Percentiles rank a stretch among this genome's conserved stretches.
phyloP scores from a whole-genome alignment of 768 basidiomycete genomes.

The Boletus rubescentipes region DNA sequence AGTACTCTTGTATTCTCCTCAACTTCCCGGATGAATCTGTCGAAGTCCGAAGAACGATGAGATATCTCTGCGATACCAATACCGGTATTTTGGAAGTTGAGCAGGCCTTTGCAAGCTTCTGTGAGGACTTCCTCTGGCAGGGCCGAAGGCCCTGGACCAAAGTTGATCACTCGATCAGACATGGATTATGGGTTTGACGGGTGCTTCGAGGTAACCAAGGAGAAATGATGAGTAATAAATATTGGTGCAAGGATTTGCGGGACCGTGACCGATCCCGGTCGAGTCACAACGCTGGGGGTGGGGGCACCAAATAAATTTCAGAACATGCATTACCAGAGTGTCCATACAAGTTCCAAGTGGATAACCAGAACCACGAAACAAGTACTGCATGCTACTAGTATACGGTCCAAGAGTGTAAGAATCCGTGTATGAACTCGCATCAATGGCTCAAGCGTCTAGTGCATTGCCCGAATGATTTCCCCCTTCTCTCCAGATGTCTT shows the following conservation, averaged over 20 bases:
- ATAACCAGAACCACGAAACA: background rate
- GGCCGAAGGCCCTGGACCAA: slow-evolving; percentile 93
- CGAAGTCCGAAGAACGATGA: slow-evolving; percentile 91
- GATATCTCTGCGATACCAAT: slow-evolving; percentile 97
- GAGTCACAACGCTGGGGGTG: too few relatives aligned
- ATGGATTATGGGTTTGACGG: slow-evolving; percentile 8
- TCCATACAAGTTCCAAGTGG: background rate
- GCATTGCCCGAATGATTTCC: slow-evolving; percentile 26
- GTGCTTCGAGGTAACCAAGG: background rate
- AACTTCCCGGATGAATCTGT: slow-evolving; percentile 59
- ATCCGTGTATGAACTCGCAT: background rate
- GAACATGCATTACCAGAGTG: background rate
- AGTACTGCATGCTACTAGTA: background rate
- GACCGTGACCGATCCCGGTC: background rate
- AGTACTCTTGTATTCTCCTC: slow-evolving; percentile 70
- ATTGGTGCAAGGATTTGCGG: background rate
- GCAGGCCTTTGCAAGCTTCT: slow-evolving; percentile 78
- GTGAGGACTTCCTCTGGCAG: slow-evolving; percentile 84
- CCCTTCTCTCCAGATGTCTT: slow-evolving; percentile 34
- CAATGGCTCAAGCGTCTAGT: slow-evolving; percentile 5
- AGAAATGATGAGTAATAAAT: background rate
- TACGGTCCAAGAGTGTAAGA: background rate
- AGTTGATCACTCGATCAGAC: slow-evolving; percentile 68
- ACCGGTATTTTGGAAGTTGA: slow-evolving; percentile 88
- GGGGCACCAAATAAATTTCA: background rate